phyloP scores from a whole-genome alignment of 2,329 filamentous ascomycete species.

The Cladosporium sp. region DNA sequence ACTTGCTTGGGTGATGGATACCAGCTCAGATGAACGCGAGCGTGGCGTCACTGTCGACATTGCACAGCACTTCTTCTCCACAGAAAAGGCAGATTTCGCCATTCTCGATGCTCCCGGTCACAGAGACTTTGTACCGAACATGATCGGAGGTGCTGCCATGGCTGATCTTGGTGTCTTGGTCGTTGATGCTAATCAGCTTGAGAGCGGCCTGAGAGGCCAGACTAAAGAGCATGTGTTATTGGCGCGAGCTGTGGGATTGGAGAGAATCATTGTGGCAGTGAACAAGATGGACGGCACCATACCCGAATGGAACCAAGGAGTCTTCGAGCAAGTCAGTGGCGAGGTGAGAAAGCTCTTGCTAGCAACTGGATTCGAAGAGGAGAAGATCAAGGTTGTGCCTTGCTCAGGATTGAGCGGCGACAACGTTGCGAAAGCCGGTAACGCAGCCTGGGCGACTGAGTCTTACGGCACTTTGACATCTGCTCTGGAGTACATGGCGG shows the following conservation, averaged over 20 bases:
- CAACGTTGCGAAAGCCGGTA: constrained; percentile 67
- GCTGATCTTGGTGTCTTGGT: constrained; percentile 95
- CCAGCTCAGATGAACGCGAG: constrained; percentile 82
- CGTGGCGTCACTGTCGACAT: constrained; percentile 96
- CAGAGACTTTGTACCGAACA: constrained; percentile 95
- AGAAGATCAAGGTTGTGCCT: constrained; percentile 83
- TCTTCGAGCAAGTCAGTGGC: constrained; percentile 82
- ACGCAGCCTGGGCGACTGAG: constrained; percentile 72
- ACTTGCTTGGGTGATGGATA: constrained; percentile 94
- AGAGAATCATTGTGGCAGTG: constrained; percentile 82
- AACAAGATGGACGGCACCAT: constrained; percentile 90
- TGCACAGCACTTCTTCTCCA: constrained; percentile 92
- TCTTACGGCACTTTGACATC: constrained; percentile 68
- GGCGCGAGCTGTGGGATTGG: constrained; percentile 86
- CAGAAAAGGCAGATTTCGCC: constrained; percentile 81
- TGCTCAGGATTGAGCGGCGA: constrained; percentile 87
- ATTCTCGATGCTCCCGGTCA: constrained; percentile 95
- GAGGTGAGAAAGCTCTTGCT: constrained; percentile 82
- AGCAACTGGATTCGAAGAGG: constrained; percentile 76
- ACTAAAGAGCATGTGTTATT: constrained; percentile 92
- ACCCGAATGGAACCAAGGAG: constrained; percentile 70
- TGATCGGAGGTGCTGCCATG: constrained; percentile 96
- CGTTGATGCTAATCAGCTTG: constrained; percentile 92
- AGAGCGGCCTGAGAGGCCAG: constrained; percentile 89
- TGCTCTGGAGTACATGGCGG: constrained; percentile 72